Evolutionary conservation across 2,329 filamentous ascomycete genomes (phyloP), one percentile per base, ranked within the genome.

Genomic region (Aspergillus intermedius): DNA sequence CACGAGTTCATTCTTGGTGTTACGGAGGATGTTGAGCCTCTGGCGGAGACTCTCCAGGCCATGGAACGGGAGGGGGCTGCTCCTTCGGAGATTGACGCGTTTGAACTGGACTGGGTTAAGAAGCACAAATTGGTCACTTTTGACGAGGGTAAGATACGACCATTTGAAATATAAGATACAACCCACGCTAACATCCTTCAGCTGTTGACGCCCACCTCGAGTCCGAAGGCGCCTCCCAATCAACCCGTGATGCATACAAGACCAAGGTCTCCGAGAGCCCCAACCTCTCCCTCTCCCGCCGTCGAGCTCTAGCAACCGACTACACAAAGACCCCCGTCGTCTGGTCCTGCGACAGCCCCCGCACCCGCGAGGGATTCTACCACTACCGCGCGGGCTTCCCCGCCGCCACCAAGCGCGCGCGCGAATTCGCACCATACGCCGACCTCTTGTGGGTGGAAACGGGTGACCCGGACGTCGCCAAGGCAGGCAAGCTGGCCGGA

Each of bases 401-500:
- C 5, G 88, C 91, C 0, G 91, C 93, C 1, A 95, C 89, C 34
- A 97, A 97, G 77, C 87, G 93, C 48, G 91, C 91, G 2, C 84
- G 95, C 52, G 88, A 87, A 44, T 97, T 95, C 61, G 90, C 84
- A 0, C 91, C 91, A 0, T 96, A 88, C 64, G 90, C 93, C 1
- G 93, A 98, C 68, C 84, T 98, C 15, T 79, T 97, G 10, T 98
- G 93, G 93, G 88, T 97, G 43, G 93, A 98, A 74, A 97, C 93
- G 0, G 91, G 88, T 44, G 87, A 93, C 58, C 91, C 93, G 19
- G 85, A 83, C 57, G 88, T 97, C 9, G 70, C 81, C 45, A 87
- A 94, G 30, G 89, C 88, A 0, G 75, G 79, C 3, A 76, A 78
- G 45, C 89, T 98, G 45, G 88, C 87, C 10, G 78, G 80, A 9